Conservation (phyloP, 768 basidiomycete species). For the Auriscalpium vulgare region DNA sequence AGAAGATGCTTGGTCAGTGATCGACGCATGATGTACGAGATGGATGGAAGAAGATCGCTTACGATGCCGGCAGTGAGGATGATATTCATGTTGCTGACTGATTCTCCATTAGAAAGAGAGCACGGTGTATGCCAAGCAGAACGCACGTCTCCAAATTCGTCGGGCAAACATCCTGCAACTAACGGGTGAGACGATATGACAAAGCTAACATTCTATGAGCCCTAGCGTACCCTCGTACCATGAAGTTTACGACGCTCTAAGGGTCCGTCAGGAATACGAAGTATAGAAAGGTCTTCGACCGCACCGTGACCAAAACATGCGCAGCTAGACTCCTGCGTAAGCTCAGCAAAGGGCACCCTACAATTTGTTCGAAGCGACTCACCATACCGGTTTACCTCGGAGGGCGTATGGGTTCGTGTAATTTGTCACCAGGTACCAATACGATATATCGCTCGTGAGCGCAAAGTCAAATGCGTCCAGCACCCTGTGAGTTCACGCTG, state of each 20-base stretch:
- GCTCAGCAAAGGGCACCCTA: background rate
- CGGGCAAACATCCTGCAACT: conserved; percentile 4
- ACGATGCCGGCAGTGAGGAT: conserved; percentile 4
- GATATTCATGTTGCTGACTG: conserved; percentile 1
- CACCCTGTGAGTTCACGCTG: conserved; percentile 23
- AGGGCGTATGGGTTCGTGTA: conserved; percentile 42
- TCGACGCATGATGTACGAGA: background rate
- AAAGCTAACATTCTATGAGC: background rate
- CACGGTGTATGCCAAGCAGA: background rate
- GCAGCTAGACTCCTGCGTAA: conserved; percentile 24
- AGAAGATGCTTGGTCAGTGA: background rate
- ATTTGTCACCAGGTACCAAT: conserved; percentile 50
- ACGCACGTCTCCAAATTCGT: conserved; percentile 3
- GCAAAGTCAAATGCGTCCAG: conserved; percentile 51
- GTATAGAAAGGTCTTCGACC: background rate
- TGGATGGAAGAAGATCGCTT: background rate
- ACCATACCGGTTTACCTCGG: conserved; percentile 38
- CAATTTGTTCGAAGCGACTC: conserved; percentile 11
- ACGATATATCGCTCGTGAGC: conserved; percentile 47
- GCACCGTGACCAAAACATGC: conserved; percentile 47
- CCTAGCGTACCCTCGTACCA: conserved; percentile 32
- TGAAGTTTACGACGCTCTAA: conserved; percentile 42
- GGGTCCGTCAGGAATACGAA: background rate
- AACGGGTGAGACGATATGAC: background rate
- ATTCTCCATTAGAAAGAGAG: background rate